phyloP scores from a whole-genome alignment of 2,329 filamentous ascomycete species.

The Aspergillus terreus region DNA sequence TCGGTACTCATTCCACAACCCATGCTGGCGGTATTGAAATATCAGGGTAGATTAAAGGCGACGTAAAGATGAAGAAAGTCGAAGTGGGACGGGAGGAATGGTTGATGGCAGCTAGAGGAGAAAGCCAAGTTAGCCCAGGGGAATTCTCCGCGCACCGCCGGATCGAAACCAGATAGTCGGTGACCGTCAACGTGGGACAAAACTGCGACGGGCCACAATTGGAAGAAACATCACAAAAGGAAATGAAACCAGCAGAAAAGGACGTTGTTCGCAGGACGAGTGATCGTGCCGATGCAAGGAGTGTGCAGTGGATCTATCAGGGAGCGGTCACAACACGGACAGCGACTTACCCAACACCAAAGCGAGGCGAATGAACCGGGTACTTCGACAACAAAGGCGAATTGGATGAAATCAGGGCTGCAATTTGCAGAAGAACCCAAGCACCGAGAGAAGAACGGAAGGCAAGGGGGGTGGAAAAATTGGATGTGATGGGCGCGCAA shows the following conservation, averaged over 20 bases:
- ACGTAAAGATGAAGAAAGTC: slow-evolving; percentile 8
- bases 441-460: slow-evolving; percentile 10
- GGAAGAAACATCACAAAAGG: slow-evolving; percentile 5
- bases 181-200: slow-evolving; percentile 13
- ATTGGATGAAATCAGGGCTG: slow-evolving; percentile 9
- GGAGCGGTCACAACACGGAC: not conserved
- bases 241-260: not conserved
- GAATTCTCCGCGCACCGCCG: slow-evolving; percentile 11
- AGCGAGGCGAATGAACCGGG: not conserved
- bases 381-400: not conserved
- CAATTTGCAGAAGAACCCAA: slow-evolving; percentile 10
- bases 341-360: not conserved
- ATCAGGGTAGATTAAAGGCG: slow-evolving; percentile 4
- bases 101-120: slow-evolving; percentile 1
- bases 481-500: slow-evolving; percentile 12
- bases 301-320: slow-evolving; percentile 10
- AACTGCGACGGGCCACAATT: slow-evolving; percentile 6
- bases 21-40: slow-evolving; percentile 64
- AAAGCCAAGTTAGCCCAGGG: not conserved
- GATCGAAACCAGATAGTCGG: slow-evolving; percentile 5
- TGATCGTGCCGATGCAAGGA: slow-evolving; percentile 17
- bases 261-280: slow-evolving; percentile 1
- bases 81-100: slow-evolving; percentile 10
- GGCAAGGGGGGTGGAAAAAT: slow-evolving; percentile 13
- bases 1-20: slow-evolving; percentile 99